phyloP scores from a whole-genome alignment of 176 grass and related monocot species.

The Typha latifolia region DNA sequence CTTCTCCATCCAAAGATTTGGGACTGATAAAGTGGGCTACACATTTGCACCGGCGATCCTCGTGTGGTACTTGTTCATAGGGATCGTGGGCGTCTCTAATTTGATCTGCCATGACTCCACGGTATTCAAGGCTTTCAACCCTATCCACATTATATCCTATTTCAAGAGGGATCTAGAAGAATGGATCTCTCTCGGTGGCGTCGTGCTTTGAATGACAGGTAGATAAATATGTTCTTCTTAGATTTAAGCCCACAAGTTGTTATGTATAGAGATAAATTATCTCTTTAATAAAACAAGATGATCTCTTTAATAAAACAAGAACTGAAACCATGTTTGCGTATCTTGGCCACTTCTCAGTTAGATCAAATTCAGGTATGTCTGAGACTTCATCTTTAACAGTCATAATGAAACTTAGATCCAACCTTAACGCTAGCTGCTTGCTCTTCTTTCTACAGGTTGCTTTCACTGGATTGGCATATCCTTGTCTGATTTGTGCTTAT shows the following conservation, averaged over 20 bases:
- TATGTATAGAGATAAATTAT: not conserved
- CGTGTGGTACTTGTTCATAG: constrained; percentile 60
- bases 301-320: constrained; percentile 26
- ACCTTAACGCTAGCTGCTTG: constrained; percentile 9
- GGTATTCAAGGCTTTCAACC: constrained; percentile 60
- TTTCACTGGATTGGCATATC: constrained; percentile 62
- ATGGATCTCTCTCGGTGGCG: constrained; percentile 68
- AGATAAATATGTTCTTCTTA: not conserved
- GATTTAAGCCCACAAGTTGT: not conserved
- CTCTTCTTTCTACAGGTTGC: constrained; percentile 37
- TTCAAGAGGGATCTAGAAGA: constrained; percentile 53
- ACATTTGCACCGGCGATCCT: constrained; percentile 66
- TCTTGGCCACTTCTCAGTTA: constrained; percentile 76
- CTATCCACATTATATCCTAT: constrained; percentile 52
- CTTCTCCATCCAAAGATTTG: constrained; percentile 60
- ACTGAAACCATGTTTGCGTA: constrained; percentile 83
- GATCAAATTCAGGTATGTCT: constrained; percentile 44
- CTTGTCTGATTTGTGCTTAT: constrained; percentile 50
- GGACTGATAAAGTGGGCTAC: constrained; percentile 84
- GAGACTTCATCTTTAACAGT: not conserved
- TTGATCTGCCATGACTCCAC: constrained; percentile 36
- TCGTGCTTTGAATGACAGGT: constrained; percentile 75
- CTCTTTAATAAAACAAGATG: constrained; percentile 27
- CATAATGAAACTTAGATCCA: not conserved
- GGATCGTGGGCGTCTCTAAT: constrained; percentile 50